Evolutionary conservation across 2,329 filamentous ascomycete genomes (phyloP), one percentile per base, ranked within the genome.

Genomic region (Fusarium praegraminearum): DNA sequence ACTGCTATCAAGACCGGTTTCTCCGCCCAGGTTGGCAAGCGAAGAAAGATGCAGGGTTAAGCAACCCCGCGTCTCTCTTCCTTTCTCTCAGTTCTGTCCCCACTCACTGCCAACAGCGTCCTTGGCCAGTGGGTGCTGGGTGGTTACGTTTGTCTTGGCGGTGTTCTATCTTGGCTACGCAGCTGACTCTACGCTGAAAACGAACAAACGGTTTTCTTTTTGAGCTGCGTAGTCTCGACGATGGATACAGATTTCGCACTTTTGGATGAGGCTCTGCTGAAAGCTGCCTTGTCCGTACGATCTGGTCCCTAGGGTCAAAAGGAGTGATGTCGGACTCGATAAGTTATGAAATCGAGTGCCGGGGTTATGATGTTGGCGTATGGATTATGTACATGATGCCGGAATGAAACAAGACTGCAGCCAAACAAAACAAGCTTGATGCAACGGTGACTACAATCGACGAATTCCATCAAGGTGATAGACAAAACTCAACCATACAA

Each of bases 1-100:
- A 93, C 93, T 65, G 94, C 96, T 74, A 99, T 99, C 91, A 99
- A 99, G 91, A 97, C 94, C 67, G 96, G 96, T 94, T 99, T 99
- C 94, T 97, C 94, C 78, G 96, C 96, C 82, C 96, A 98, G 85
- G 93, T 99, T 82, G 96, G 96, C 81, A 98, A 98, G 92, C 92
- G 96, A 88, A 96, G 90, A 87, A 97, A 97, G 89, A 92, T 94
- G 85, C 89, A 93, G 82, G 92, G 87, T 82, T 97, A 94, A 87
- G 69, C 62, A 61, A 40, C 45, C 60, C 53, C 43, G 12, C 35
- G 36, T 59, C 49, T 36, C 44, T 46, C n/a, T 38, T 28, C 57
- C 47, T 51, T 47, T 38, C 58, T 44, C 24, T 65, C 44, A 49
- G 46, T 62, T 60, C 58, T 56, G 30, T 43, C 49, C 52, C 30